Evolutionary conservation across 176 grass and related monocot species (phyloP).

Genomic region (Eragrostis curvula): DNA sequence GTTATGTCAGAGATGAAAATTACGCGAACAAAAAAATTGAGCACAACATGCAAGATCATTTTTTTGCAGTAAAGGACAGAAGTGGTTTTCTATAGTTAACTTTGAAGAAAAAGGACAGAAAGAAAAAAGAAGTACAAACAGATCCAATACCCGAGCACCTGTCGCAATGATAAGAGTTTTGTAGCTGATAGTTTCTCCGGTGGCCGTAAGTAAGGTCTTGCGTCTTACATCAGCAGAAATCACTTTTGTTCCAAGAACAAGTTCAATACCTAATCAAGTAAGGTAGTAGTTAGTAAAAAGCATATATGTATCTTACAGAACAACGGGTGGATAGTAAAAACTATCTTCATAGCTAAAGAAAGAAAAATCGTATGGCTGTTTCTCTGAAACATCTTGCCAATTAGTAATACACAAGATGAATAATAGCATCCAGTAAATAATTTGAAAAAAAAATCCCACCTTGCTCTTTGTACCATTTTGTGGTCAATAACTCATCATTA

Average conservation of each 20-base stretch:
- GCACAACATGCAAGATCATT: not conserved
- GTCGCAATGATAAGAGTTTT: conserved; percentile 92
- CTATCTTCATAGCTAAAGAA: not conserved
- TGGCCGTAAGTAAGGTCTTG: conserved; percentile 74
- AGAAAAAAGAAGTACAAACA: conserved; percentile 27
- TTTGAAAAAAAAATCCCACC: conserved; percentile 50
- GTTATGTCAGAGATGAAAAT: conserved; percentile 30
- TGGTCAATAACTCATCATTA: conserved; percentile 75
- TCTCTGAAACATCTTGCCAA: conserved; percentile 1
- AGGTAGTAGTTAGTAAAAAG: conserved; percentile 13
- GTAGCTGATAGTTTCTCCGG: conserved; percentile 95
- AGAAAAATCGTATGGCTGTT: conserved; percentile 5
- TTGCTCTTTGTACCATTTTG: conserved; percentile 94
- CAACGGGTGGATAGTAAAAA: not conserved
- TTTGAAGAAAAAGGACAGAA: not conserved
- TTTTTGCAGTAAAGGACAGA: not conserved
- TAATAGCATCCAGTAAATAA: not conserved
- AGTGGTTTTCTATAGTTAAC: not conserved
- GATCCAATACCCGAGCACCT: conserved; percentile 90
- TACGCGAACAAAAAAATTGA: not conserved
- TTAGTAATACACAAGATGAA: conserved; percentile 22
- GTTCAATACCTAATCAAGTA: conserved; percentile 80
- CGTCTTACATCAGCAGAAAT: conserved; percentile 73
- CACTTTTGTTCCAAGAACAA: conserved; percentile 92
- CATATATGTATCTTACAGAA: not conserved